Base-by-base conservation (phyloP, 768 basidiomycete genomes). In the Hebeloma cylindrosporum region DNA sequence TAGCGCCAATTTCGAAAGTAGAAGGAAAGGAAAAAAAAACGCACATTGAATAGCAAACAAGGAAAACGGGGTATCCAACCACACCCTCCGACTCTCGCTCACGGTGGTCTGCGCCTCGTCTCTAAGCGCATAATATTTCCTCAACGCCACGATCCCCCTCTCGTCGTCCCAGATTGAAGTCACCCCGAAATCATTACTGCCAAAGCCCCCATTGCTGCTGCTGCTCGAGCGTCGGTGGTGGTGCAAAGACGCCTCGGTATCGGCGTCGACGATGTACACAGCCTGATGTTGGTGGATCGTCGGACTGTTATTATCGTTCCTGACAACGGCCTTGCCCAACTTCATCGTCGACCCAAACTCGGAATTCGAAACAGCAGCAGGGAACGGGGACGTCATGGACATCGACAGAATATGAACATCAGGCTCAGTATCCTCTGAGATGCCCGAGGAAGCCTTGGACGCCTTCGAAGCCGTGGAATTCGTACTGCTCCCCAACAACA, bases 31-130 rank as follows among this genome's bases (percentile, higher is more conserved):
- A 23, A 41, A n/a, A 37, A 14, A 7, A 7, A 21, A 73, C 83
- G 66, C 57, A 88, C 88, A 76, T 64, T 90, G 87, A 30, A 87
- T 20, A 5, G 83, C 82, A 37, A 75, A 88, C n/a, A 81, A 18
- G 0, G 86, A 89, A 53, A 85, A 82, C 0, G 85, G 78, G 0
- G 88, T 91, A 54, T 90, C 88, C 0, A 53, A 35, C 88, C 86
- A 89, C 1, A 62, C 50, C 7, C 70, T 73, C 61, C 78, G 72
- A 56, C 88, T 91, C 58, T 88, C 85, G 1, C 62, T 66, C 4
- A 89, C 81, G 0, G 80, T 78, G 16, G 71, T 75, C 27, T 85
- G 72, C 4, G 77, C 87, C 62, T 90, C 87, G 38, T 83, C 77
- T 28, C 77, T 71, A 16, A 89, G 71, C 2, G 83, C 81, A 53